Evolutionary conservation across 176 grass and related monocot genomes (phyloP), one percentile per base, ranked within the genome.

Genomic region (Phoenix roebelenii): DNA sequence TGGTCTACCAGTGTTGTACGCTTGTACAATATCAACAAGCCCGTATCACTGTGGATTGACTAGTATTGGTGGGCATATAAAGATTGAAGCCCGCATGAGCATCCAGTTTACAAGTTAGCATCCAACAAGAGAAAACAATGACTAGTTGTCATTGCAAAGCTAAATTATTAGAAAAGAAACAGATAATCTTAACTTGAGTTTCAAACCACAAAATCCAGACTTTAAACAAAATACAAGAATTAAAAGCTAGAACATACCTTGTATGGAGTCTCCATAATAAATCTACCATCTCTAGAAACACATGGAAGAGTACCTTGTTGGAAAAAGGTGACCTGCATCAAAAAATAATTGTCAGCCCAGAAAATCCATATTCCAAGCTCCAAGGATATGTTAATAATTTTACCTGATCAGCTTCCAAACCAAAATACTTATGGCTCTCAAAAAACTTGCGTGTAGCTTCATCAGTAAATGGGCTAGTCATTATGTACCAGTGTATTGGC

Each of bases 261-360:
- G 74, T 80, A 85, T 72, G 93, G 87, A 29, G 84, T 98, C 73
- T 98, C 93, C 93, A 98, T 89, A 56, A 98, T 98, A 85, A 92
- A 98, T 89, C 87, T 87, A 20, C 87, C 84, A 83, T 97, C 93
- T 56, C 54, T 71, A 67, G 87, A 92, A 58, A 97, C 60, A 54
- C 93, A 97, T 19, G 93, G 93, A 78, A 97, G 84, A 18, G 93
- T 97, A 32, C 93, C 93, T 92, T 97, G 93, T 81, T 88, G 87
- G 62, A 92, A 97, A 78, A 97, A 92, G 0, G 81, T 97, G 65
- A 97, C 87, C 93, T 97, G 64, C 19, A 19, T 17, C 15, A 66
- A 70, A 63, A 69, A 15, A 57, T 39, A 39, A 39, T 39, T 12
- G 35, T 39, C 35, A 39, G 7, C 1, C 1, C 0, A 9, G 2